A percentile compares a stretch with the other conserved stretches of the same genome.
Conservation (phyloP, 345 rosid genomes). For the Acer campestre region DNA sequence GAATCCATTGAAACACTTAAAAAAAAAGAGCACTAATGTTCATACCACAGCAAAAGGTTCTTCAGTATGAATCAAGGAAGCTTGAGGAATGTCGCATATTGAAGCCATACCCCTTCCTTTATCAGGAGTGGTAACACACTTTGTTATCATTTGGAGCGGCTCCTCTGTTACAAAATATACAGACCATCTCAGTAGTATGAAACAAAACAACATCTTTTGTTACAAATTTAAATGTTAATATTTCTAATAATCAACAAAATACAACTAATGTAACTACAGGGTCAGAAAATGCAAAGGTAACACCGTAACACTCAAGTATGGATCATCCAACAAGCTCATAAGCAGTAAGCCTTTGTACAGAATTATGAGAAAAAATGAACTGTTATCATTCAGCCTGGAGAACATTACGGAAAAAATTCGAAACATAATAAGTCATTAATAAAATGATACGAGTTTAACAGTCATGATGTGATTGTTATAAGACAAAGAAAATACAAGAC, state of each 20-base stretch:
- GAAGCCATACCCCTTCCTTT: conserved; percentile 88
- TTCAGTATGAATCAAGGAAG: conserved; percentile 70
- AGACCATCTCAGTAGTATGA: not conserved
- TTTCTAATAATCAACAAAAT: conserved; percentile 3
- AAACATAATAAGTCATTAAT: not conserved
- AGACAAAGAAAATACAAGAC: not conserved
- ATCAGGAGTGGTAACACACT: conserved; percentile 47
- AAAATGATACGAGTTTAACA: not conserved
- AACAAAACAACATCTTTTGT: not conserved
- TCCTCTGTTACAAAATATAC: conserved; percentile 43
- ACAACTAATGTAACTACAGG: conserved; percentile 9
- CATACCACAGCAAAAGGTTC: conserved; percentile 75
- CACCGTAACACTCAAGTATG: not conserved
- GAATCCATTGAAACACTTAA: not conserved
- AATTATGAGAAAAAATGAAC: not conserved
- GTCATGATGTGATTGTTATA: not conserved
- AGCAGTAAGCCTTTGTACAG: not conserved
- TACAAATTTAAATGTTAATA: not conserved
- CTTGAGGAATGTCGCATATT: conserved; percentile 58
- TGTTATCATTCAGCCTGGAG: not conserved
- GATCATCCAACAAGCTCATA: not conserved
- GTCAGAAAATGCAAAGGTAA: not conserved
- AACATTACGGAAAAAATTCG: not conserved
- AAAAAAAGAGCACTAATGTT: conserved; percentile 5
- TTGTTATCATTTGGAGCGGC: conserved; percentile 39